Conservation (phyloP, 345 rosid genomes). For the Isatis tinctoria region DNA sequence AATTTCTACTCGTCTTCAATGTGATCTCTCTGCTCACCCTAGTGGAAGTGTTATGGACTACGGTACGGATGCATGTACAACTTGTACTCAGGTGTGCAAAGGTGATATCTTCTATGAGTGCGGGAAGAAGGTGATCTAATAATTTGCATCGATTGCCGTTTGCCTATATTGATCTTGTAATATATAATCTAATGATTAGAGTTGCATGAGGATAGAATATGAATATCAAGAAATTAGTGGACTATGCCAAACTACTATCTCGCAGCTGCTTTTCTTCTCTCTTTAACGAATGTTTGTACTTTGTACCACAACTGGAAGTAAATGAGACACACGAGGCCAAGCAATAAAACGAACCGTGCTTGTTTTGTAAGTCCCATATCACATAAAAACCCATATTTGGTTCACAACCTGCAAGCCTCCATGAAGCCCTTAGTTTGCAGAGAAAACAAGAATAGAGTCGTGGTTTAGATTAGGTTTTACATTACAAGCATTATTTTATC, state of each 20-base stretch:
- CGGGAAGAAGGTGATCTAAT: too few relatives aligned
- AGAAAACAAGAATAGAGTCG: constrained; percentile 8
- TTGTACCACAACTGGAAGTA: background rate
- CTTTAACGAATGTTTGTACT: background rate
- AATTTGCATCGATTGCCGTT: too few relatives aligned
- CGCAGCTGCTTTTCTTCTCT: too few relatives aligned
- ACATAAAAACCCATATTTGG: background rate
- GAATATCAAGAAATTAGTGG: too few relatives aligned
- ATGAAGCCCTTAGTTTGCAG: constrained; percentile 10
- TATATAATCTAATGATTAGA: too few relatives aligned
- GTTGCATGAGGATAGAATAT: too few relatives aligned
- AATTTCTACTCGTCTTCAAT: background rate
- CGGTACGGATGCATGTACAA: background rate
- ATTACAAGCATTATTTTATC: constrained; percentile 17
- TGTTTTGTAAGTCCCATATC: background rate
- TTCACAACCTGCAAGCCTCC: constrained; percentile 16
- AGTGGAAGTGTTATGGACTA: background rate
- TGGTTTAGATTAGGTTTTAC: constrained; percentile 20
- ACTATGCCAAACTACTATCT: too few relatives aligned
- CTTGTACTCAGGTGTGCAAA: background rate
- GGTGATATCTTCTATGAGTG: background rate
- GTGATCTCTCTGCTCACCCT: background rate
- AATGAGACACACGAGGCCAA: background rate
- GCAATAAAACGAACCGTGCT: background rate
- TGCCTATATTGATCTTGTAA: too few relatives aligned